phyloP scores from a whole-genome alignment of 305 asterid species.

The Salvia sclarea region DNA sequence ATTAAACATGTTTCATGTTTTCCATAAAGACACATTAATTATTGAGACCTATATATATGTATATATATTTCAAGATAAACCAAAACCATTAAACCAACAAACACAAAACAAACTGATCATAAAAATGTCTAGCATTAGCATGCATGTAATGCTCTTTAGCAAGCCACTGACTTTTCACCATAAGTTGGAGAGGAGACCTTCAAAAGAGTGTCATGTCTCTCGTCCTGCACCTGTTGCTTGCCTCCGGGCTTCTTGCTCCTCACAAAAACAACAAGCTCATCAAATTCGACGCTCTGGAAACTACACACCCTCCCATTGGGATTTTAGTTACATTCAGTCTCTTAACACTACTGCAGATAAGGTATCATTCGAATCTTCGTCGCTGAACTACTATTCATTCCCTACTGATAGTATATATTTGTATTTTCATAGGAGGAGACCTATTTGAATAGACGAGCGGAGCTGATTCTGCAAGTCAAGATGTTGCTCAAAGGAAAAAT shows the following conservation, averaged over 20 bases:
- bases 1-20: no score
- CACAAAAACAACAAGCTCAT: not conserved
- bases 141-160: not conserved
- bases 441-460: not conserved
- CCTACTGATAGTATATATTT: no score
- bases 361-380: not conserved
- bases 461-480: not conserved
- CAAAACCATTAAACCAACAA: not conserved
- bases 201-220: not conserved
- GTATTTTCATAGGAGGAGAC: not conserved
- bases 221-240: not conserved
- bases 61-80: not conserved
- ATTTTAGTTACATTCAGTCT: not conserved
- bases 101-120: not conserved
- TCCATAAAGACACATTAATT: no score
- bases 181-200: not conserved
- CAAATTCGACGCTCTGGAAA: not conserved
- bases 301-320: constrained; percentile 1
- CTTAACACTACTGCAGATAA: not conserved
- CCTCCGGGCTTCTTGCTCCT: not conserved
- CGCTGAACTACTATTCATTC: no score
- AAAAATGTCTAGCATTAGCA: not conserved
- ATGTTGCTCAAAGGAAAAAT: not conserved
- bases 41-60: no score
- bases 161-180: not conserved